These are phyloP conservation scores for Haematococcus sp. DNA, from an alignment of 139 green algal genomes.

Conservation along the genomic window DNA sequence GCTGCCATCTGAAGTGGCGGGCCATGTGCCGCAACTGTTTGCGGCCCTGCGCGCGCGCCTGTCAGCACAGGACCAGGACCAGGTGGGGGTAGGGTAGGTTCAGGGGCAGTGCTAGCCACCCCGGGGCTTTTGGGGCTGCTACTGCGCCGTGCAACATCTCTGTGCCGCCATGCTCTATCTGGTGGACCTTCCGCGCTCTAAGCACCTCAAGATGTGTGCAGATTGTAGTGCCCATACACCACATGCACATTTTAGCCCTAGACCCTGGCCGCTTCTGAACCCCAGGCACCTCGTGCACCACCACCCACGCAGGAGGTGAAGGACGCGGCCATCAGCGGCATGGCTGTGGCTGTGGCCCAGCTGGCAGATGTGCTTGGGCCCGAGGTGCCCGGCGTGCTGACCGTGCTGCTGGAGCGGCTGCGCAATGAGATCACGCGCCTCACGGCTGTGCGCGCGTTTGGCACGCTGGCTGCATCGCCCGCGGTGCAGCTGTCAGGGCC, in stretches of 20 bases:
- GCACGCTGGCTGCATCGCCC: conserved; percentile 61
- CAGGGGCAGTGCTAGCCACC: no score
- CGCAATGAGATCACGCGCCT: conserved; percentile 91
- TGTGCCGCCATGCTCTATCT: no score
- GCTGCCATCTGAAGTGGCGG: conserved; percentile 19
- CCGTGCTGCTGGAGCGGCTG: conserved; percentile 83
- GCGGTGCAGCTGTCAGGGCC: conserved; percentile 51
- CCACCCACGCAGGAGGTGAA: conserved; percentile 48
- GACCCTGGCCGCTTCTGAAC: no score
- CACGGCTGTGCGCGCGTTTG: conserved; percentile 78
- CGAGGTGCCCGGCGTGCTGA: conserved; percentile 57
- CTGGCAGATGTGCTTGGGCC: conserved; percentile 65
- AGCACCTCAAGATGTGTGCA: no score
- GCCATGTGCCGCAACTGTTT: conserved; percentile 55
- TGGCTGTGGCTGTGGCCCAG: conserved; percentile 54
- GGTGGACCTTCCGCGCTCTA: no score
- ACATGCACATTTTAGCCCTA: no score
- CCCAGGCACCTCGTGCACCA: not conserved
- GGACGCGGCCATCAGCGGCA: conserved; percentile 71
- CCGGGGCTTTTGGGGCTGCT: no score
- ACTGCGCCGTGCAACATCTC: no score
- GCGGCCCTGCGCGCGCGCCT: conserved; percentile 46
- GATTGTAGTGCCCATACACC: no score
- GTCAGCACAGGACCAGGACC: conserved; percentile 78
- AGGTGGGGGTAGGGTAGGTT: conserved; percentile 29